Evolutionary conservation across 331 rosid genomes (phyloP).

Genomic region (Saraca asoca): DNA sequence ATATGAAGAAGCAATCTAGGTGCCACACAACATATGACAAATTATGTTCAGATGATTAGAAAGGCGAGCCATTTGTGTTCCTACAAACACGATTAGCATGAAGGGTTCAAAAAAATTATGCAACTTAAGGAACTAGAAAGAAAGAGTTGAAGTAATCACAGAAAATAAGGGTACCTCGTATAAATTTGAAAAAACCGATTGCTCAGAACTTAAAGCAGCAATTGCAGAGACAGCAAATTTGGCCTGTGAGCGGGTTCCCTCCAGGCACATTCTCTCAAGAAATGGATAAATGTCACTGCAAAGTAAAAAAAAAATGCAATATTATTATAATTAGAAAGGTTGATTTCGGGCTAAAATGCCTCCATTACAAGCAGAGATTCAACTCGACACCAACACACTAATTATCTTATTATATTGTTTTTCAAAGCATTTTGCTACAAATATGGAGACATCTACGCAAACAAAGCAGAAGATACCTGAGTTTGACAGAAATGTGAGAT

Average conservation of each 20-base stretch:
- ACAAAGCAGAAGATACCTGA: constrained; percentile 54
- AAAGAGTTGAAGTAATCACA: background rate
- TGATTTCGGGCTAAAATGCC: constrained; percentile 7
- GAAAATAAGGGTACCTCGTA: constrained; percentile 57
- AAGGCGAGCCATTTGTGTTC: background rate
- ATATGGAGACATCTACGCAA: constrained; percentile 20
- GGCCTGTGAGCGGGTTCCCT: constrained; percentile 79
- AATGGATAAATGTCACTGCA: constrained; percentile 72
- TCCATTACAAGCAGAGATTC: constrained; percentile 12
- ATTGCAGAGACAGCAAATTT: constrained; percentile 74
- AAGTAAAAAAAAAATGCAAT: constrained; percentile 15
- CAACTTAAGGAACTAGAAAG: too few relatives aligned
- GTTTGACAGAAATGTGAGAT: constrained; percentile 55
- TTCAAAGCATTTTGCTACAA: background rate
- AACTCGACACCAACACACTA: background rate
- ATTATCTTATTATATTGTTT: background rate
- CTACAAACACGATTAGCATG: background rate
- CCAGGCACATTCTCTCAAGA: constrained; percentile 60
- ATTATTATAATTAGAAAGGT: background rate
- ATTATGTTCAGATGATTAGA: background rate
- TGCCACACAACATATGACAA: background rate
- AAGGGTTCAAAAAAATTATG: too few relatives aligned
- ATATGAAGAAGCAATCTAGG: background rate
- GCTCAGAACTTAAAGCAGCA: constrained; percentile 58
- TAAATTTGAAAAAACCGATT: constrained; percentile 50